phyloP scores from a whole-genome alignment of 1,139 yeast species.

The Kodamaea alishanica region DNA sequence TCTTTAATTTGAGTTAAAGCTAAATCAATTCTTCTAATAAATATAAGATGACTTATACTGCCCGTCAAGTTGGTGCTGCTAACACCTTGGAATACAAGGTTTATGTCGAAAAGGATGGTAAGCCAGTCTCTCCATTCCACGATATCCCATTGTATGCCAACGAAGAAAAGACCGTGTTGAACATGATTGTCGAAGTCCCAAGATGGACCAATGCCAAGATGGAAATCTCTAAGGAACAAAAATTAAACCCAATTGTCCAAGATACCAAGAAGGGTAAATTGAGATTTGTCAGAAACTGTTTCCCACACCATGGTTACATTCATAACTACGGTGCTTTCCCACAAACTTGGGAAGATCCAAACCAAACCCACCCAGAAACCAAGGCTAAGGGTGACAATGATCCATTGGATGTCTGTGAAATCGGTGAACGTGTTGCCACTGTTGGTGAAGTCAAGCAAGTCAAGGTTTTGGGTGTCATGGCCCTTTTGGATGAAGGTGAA shows the following conservation, averaged over 20 bases:
- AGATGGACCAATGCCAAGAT: slow-evolving; percentile 94
- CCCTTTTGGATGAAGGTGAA: slow-evolving; percentile 94
- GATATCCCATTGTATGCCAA: slow-evolving; percentile 80
- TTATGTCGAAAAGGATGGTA: slow-evolving; percentile 56
- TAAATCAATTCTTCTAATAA: background rate
- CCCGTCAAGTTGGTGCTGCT: slow-evolving; percentile 89
- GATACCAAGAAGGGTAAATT: slow-evolving; percentile 90
- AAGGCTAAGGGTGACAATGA: slow-evolving; percentile 84
- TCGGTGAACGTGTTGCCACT: slow-evolving; percentile 67
- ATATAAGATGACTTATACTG: slow-evolving; percentile 55
- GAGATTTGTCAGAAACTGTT: slow-evolving; percentile 83
- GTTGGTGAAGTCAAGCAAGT: slow-evolving; percentile 79
- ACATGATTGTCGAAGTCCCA: slow-evolving; percentile 93
- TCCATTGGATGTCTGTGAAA: slow-evolving; percentile 94
- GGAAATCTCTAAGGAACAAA: slow-evolving; percentile 73
- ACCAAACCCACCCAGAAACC: slow-evolving; percentile 31
- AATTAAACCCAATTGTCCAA: slow-evolving; percentile 87
- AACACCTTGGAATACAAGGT: slow-evolving; percentile 90
- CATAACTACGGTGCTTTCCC: slow-evolving; percentile 98
- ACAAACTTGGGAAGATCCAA: slow-evolving; percentile 91
- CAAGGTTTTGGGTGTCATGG: slow-evolving; percentile 89
- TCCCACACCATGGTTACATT: slow-evolving; percentile 95
- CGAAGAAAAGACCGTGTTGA: slow-evolving; percentile 59
- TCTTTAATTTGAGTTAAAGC: too few relatives aligned
- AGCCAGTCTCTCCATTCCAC: slow-evolving; percentile 75